Evolutionary conservation across 2,329 filamentous ascomycete species (phyloP), one percentile per base, ranked within the genome.

Genomic region (Macrophomina pseudophaseolina): DNA sequence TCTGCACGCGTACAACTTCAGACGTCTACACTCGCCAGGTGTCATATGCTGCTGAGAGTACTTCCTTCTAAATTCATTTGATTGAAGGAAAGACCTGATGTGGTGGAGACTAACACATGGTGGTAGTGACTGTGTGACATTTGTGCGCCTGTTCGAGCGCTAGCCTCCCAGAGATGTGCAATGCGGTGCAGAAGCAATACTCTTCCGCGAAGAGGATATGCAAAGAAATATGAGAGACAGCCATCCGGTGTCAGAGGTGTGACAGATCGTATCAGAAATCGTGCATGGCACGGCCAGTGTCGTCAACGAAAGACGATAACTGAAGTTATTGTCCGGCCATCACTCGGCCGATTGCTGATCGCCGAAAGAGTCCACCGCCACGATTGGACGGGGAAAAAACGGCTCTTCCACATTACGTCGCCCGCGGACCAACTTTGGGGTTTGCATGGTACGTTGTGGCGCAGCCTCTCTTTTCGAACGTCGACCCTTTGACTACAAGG

Each of bases 91-190:
- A 7, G 54, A 59, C 30, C 23, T 48, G 14, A 60, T 48, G 28
- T 42, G 18, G 38, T 18, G 6, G 28, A 11, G 33, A 40, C 7
- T 42, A 30, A 28, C 23, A 58, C 53, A 32, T 6, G 28, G 16
- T 14, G n/a, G 58, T 62, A 62, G 18, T 28, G 58, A 49, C 58
- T 49, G 56, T 60, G 58, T 30, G 30, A 44, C 28, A n/a, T 6
- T 9, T 46, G 38, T 42, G 53, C 18, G 11, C 9, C 35, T 46
- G 28, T 28, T 60, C 32, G 42, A 62, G 30, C 42, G 58, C 58
- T 49, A 38, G 44, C 58, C 58, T 49, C 58, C 58, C 42, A 18
- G 44, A 46, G 11, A 38, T 8, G 35, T 38, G 33, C 32, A 49
- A 30, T 30, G 44, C 58, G 32, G 30, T 28, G n/a, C 44, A 62